Conservation (phyloP, 2,329 filamentous ascomycete genomes). For the Mariannaea sp. region DNA sequence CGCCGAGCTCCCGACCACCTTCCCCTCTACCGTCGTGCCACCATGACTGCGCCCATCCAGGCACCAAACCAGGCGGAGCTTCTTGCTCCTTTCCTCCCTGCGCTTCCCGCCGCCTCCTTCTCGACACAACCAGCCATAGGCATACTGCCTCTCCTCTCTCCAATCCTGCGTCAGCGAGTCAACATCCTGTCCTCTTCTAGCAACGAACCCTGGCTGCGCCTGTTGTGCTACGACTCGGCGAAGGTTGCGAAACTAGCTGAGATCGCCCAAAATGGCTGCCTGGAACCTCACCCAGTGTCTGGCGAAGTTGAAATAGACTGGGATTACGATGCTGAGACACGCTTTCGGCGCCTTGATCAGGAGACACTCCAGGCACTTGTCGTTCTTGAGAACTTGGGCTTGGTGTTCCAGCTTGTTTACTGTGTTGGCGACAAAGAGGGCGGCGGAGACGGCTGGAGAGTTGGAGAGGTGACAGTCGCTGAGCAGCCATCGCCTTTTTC, state of each 20-base stretch:
- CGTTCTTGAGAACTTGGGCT: constrained; percentile 62
- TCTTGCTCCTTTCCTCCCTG: constrained; percentile 62
- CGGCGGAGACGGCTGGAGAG: constrained; percentile 68
- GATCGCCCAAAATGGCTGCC: constrained; percentile 63
- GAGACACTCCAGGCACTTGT: constrained; percentile 76
- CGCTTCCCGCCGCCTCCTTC: constrained; percentile 62
- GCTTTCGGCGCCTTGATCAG: constrained; percentile 71
- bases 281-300: constrained; percentile 81
- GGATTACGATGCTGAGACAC: constrained; percentile 64
- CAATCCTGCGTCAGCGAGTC: constrained; percentile 68
- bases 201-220: constrained; percentile 71
- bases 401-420: constrained; percentile 71
- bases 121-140: constrained; percentile 61
- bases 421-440: constrained; percentile 68
- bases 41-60: constrained; percentile 42
- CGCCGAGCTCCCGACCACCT: not conserved
- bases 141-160: constrained; percentile 65
- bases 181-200: constrained; percentile 65
- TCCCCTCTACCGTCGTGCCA: constrained; percentile 11
- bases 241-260: constrained; percentile 62
- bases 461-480: constrained; percentile 69
- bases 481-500: constrained; percentile 63
- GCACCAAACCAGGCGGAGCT: constrained; percentile 54
- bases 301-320: constrained; percentile 79
- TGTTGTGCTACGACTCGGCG: constrained; percentile 70